Conservation (phyloP, 2,329 filamentous ascomycete species). For the Trichoderma simmonsii region DNA sequence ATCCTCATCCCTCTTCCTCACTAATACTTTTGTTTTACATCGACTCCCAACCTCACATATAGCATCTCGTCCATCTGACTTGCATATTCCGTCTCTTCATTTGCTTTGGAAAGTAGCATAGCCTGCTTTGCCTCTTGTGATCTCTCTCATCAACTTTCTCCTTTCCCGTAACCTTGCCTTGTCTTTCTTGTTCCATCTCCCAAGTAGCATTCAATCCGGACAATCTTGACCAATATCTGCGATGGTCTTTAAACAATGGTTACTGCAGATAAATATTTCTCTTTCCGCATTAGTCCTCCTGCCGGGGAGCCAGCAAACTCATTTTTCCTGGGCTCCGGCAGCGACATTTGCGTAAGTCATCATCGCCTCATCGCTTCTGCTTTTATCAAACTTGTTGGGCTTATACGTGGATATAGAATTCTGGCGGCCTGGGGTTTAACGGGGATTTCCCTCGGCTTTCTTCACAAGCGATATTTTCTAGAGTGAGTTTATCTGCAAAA, state of each 20-base stretch:
- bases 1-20: neutral
- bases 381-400: neutral
- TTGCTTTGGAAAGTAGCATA: neutral
- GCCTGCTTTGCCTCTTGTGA: neutral
- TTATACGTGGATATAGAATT: neutral
- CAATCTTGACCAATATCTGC: neutral
- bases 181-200: neutral
- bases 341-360: slow-evolving; percentile 14
- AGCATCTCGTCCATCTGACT: neutral
- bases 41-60: neutral
- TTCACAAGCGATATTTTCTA: slow-evolving; percentile 3
- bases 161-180: neutral
- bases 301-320: slow-evolving; percentile 4
- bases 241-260: slow-evolving; percentile 8
- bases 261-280: slow-evolving; percentile 14
- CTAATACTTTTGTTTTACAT: neutral
- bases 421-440: neutral
- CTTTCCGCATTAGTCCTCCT: slow-evolving; percentile 12
- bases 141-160: neutral
- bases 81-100: neutral
- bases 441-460: neutral
- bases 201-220: neutral
- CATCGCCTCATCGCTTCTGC: neutral
- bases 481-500: neutral
- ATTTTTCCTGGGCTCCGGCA: slow-evolving; percentile 6